Evolutionary conservation across 2,329 filamentous ascomycete genomes (phyloP).

Genomic region (Fusarium marasasianum): DNA sequence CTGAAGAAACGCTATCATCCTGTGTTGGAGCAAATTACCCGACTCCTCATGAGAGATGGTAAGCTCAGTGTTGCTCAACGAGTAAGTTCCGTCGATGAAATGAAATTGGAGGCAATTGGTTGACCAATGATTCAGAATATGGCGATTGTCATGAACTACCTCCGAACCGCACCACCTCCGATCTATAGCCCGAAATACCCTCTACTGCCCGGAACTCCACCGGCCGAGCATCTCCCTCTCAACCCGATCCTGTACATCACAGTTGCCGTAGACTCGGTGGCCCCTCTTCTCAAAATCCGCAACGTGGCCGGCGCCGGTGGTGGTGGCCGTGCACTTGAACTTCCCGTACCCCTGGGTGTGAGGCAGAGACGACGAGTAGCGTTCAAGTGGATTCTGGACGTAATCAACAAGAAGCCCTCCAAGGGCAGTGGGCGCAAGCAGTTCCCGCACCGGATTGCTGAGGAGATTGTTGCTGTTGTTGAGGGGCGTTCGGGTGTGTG

Average conservation of each 20-base stretch:
- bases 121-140: slow-evolving; percentile 71
- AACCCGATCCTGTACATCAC: slow-evolving; percentile 91
- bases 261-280: slow-evolving; percentile 90
- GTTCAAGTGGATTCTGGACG: slow-evolving; percentile 88
- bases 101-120: neutral
- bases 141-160: slow-evolving; percentile 80
- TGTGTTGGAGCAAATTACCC: slow-evolving; percentile 86
- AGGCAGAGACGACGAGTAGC: slow-evolving; percentile 82
- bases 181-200: slow-evolving; percentile 75
- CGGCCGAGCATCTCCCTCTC: slow-evolving; percentile 81
- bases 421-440: slow-evolving; percentile 75
- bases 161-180: slow-evolving; percentile 86
- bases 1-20: slow-evolving; percentile 87
- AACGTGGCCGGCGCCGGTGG: slow-evolving; percentile 81
- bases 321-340: slow-evolving; percentile 84
- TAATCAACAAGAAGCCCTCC: slow-evolving; percentile 80
- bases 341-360: slow-evolving; percentile 79
- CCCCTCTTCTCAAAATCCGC: slow-evolving; percentile 84
- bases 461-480: slow-evolving; percentile 86
- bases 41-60: slow-evolving; percentile 89
- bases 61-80: slow-evolving; percentile 91
- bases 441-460: slow-evolving; percentile 81
- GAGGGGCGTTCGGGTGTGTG: slow-evolving; percentile 87
- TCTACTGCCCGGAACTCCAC: slow-evolving; percentile 79
- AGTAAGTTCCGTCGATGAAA: slow-evolving; percentile 60